Conservation (phyloP, 1,139 yeast species). For the Geotrichum phurueaensis region DNA sequence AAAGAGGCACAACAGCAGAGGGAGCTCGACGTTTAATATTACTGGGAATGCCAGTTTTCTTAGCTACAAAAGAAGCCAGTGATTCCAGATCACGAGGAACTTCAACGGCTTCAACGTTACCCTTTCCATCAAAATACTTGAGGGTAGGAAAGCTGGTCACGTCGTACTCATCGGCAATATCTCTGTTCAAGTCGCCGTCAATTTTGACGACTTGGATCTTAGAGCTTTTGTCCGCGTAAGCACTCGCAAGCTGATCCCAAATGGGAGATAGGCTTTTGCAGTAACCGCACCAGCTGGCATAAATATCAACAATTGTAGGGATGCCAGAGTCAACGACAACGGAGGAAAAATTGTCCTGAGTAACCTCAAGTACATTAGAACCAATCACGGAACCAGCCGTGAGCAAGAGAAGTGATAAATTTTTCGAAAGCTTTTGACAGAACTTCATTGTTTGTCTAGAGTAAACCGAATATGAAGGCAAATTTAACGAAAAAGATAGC, state of each 20-base stretch:
- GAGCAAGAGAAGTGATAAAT: not conserved
- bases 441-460: not conserved
- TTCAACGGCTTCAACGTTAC: conserved; percentile 25
- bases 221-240: conserved; percentile 41
- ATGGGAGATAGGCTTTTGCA: conserved; percentile 63
- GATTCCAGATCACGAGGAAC: conserved; percentile 41
- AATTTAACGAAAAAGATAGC: not conserved
- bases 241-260: conserved; percentile 54
- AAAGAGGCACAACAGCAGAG: conserved; percentile 39
- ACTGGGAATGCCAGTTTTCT: conserved; percentile 39
- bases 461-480: not conserved
- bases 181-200: conserved; percentile 59
- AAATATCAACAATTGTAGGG: conserved; percentile 63
- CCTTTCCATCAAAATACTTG: conserved; percentile 44
- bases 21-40: conserved; percentile 26
- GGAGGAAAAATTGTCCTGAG: conserved; percentile 48
- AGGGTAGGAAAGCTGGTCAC: conserved; percentile 63
- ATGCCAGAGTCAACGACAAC: conserved; percentile 52
- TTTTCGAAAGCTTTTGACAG: not conserved
- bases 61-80: conserved; percentile 45
- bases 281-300: conserved; percentile 81
- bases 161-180: conserved; percentile 49
- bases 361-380: conserved; percentile 39
- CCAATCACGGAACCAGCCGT: conserved; percentile 17
- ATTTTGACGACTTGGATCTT: conserved; percentile 46